phyloP scores from a whole-genome alignment of 176 grass and related monocot species.

The Eragrostis curvula region DNA sequence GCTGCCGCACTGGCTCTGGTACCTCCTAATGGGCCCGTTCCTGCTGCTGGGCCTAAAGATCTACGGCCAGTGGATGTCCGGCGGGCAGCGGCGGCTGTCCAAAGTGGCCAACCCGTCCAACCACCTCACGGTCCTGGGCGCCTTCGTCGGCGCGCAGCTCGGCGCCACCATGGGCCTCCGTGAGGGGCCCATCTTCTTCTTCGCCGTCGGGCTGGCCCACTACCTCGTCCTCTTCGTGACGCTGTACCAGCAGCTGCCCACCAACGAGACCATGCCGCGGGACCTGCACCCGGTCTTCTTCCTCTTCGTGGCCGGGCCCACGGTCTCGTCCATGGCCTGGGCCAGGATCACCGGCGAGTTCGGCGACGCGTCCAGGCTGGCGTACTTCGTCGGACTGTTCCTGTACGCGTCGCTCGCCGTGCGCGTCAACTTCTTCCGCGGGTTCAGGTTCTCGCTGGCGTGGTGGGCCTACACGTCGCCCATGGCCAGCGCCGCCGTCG shows the following conservation, averaged over 20 bases:
- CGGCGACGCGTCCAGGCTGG: constrained; percentile 28
- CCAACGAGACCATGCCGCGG: constrained; percentile 66
- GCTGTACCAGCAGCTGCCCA: constrained; percentile 81
- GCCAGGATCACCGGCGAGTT: constrained; percentile 57
- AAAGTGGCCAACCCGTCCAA: constrained; percentile 83
- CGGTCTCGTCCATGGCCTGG: constrained; percentile 69
- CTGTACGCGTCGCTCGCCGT: constrained; percentile 68
- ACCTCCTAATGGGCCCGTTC: constrained; percentile 58
- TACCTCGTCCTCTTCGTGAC: constrained; percentile 78
- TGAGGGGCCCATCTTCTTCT: constrained; percentile 71
- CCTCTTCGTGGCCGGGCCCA: constrained; percentile 71
- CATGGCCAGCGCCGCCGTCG: constrained; percentile 59
- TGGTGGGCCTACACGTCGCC: constrained; percentile 89
- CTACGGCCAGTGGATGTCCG: constrained; percentile 87
- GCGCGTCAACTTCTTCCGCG: constrained; percentile 71
- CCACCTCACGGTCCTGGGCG: constrained; percentile 60
- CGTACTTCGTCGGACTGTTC: constrained; percentile 69
- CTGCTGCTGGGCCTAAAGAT: constrained; percentile 70
- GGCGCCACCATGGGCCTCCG: constrained; percentile 63
- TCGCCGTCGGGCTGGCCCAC: constrained; percentile 67
- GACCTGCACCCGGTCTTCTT: constrained; percentile 88
- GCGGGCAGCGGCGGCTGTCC: constrained; percentile 67
- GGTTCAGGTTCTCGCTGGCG: constrained; percentile 76
- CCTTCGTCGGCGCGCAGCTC: constrained; percentile 69
- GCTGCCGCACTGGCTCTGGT: constrained; percentile 56